A percentile compares a stretch with the other conserved stretches of the same genome.
phyloP scores from a whole-genome alignment of 192 early-diverging fungal species.

The Coemansia sp. region DNA sequence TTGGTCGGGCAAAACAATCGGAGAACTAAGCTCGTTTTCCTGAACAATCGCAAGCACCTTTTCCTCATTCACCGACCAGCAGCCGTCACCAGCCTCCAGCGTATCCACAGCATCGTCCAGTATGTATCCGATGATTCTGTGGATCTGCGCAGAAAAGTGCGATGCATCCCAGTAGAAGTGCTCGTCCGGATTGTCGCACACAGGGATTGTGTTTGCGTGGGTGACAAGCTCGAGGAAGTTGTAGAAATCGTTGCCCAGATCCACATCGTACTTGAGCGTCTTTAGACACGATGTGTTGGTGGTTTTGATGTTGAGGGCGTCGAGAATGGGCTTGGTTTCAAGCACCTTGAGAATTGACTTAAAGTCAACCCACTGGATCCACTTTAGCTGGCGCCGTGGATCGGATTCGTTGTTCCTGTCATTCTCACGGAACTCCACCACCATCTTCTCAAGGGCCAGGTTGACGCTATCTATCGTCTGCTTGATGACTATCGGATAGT shows the following conservation, averaged over 20 bases:
- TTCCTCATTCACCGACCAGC: constrained; percentile 27
- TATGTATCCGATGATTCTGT: constrained; percentile 44
- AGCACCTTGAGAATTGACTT: constrained; percentile 42
- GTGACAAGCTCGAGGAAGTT: constrained; percentile 55
- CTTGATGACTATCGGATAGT: constrained; percentile 45
- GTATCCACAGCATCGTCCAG: constrained; percentile 40
- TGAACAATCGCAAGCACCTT: constrained; percentile 37
- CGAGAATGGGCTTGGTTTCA: constrained; percentile 31
- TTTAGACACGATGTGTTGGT: constrained; percentile 39
- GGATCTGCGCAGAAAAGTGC: constrained; percentile 51
- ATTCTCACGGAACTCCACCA: constrained; percentile 42
- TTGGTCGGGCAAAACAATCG: constrained; percentile 47
- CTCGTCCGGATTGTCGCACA: constrained; percentile 52
- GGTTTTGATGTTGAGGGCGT: constrained; percentile 43
- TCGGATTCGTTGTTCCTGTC: constrained; percentile 42
- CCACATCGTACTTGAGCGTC: constrained; percentile 48
- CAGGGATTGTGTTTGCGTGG: constrained; percentile 50
- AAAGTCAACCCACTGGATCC: constrained; percentile 53
- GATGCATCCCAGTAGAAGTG: constrained; percentile 56
- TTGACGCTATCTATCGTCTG: constrained; percentile 36
- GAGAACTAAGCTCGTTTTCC: constrained; percentile 43
- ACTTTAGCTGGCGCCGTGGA: constrained; percentile 29
- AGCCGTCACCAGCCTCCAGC: constrained; percentile 32
- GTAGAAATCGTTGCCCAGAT: constrained; percentile 55
- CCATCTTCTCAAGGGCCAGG: constrained; percentile 39